Base-by-base conservation (phyloP, 2,329 filamentous ascomycete genomes). In the Penicillium sp. region DNA sequence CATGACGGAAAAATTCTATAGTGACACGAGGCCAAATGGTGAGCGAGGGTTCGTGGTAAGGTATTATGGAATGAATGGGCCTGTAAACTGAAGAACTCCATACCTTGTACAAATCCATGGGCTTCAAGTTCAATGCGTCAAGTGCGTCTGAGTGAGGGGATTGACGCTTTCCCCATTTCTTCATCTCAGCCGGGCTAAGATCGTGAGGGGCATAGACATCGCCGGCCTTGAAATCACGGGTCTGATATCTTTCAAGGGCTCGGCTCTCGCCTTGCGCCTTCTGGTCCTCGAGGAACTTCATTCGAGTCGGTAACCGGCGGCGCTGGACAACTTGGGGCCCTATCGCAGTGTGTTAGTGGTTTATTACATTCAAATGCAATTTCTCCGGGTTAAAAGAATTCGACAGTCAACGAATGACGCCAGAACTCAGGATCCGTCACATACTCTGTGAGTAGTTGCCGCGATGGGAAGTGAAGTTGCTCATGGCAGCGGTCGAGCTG, bases 201-300 rank as follows among this genome's bases (percentile, higher is more conserved):
- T 99, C 93, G 66, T 91, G 88, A 29, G 93, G 93, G 52, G 90
- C 81, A 73, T 97, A 97, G 44, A 96, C 79, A 66, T 97, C 91
- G 60, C 93, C 93, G 0, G 75, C 63, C 61, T 78, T 77, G 86
- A 87, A 97, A 34, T 79, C 77, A 40, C 91, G 84, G 30, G 81
- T 78, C 70, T 72, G 66, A 30, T 69, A 70, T 55, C 55, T 67
- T 50, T 75, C 68, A 36, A 76, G 56, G 4, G 61, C 59, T 45
- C 63, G 62, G 44, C 67, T 70, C 52, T 75, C 71, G 34, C 62
- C 60, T 45, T 65, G 65, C 9, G 61, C 52, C 52, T 64, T 67
- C 51, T 72, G 67, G 28, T 72, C 64, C 52, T 69, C 63, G 16
- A 71, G 55, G 41, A 69, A 64, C 52, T 55, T 61, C 38, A 62